These are phyloP conservation scores for Phytophthora multivora DNA, from an alignment of 352 stramenopile genomes.

Conservation along the genomic window DNA sequence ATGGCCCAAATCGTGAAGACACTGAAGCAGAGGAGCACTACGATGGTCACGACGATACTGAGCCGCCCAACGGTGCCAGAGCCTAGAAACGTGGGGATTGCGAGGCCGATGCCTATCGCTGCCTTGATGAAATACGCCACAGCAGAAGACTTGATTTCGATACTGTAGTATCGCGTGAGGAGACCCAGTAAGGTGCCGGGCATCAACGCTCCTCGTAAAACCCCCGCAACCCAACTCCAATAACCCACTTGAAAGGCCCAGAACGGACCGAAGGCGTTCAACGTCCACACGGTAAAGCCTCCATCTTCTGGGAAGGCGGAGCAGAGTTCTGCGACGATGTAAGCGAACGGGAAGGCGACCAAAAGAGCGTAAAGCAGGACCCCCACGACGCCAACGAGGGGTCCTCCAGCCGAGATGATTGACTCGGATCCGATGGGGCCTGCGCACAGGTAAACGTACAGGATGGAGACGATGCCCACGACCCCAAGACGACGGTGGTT, in stretches of 20 bases:
- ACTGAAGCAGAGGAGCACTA: constrained; percentile 47
- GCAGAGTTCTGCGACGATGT: constrained; percentile 92
- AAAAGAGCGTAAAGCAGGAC: constrained; percentile 87
- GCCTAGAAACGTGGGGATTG: constrained; percentile 48
- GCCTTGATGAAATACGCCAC: constrained; percentile 46
- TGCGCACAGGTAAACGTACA: constrained; percentile 47
- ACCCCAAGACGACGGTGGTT: constrained; percentile 42
- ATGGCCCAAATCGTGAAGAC: constrained; percentile 60
- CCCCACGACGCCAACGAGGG: constrained; percentile 77
- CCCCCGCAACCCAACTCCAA: constrained; percentile 83
- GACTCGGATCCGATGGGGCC: constrained; percentile 41
- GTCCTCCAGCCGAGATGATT: constrained; percentile 36
- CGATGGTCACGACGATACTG: constrained; percentile 30
- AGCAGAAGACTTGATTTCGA: constrained; percentile 32
- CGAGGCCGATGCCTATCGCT: constrained; percentile 38
- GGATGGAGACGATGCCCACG: constrained; percentile 36
- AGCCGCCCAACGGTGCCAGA: constrained; percentile 40
- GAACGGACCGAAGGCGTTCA: constrained; percentile 90
- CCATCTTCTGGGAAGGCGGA: constrained; percentile 86
- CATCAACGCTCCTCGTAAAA: constrained; percentile 57
- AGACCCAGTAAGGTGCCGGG: constrained; percentile 52
- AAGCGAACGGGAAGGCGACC: constrained; percentile 88
- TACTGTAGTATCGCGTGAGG: constrained; percentile 40
- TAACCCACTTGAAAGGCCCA: constrained; percentile 82
- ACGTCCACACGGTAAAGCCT: constrained; percentile 90